Percentiles rank a stretch among this genome's conserved stretches.
Evolutionary conservation across 371 early-diverging fungal genomes (phyloP).

Genomic region (Neoconidiobolus thromboides): DNA sequence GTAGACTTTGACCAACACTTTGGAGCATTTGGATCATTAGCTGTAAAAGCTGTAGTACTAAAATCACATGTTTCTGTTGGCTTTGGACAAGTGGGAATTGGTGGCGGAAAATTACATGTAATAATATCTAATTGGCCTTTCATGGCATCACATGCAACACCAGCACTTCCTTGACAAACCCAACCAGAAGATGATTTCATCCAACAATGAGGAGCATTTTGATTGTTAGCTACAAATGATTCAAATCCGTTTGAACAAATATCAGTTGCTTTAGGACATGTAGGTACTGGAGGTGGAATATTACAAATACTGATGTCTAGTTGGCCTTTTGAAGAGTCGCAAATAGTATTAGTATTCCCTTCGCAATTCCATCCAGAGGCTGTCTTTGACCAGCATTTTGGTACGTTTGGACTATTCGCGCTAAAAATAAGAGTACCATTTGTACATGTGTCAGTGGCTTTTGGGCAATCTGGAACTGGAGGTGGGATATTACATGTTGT

Average conservation of each 20-base stretch:
- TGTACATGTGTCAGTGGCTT: too few species aligned
- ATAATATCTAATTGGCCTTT: background rate
- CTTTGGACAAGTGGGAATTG: background rate
- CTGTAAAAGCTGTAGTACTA: background rate
- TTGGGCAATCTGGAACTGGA: too few species aligned
- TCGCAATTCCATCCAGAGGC: too few species aligned
- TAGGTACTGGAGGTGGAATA: background rate
- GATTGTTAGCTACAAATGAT: background rate
- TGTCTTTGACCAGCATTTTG: too few species aligned
- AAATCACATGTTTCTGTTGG: background rate
- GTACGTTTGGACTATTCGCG: too few species aligned
- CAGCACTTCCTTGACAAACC: too few species aligned
- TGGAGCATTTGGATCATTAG: background rate
- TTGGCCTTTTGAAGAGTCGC: background rate
- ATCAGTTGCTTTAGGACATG: background rate
- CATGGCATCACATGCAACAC: background rate
- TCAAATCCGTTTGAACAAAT: background rate
- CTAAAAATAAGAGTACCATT: too few species aligned
- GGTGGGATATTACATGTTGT: background rate
- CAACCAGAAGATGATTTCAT: too few species aligned
- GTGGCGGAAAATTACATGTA: background rate
- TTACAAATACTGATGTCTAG: background rate
- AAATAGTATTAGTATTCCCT: too few species aligned
- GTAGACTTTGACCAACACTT: background rate
- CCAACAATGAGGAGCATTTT: too few species aligned